Base-by-base conservation (phyloP, 202 grass and related monocot species). In the Zoysia matrella region DNA sequence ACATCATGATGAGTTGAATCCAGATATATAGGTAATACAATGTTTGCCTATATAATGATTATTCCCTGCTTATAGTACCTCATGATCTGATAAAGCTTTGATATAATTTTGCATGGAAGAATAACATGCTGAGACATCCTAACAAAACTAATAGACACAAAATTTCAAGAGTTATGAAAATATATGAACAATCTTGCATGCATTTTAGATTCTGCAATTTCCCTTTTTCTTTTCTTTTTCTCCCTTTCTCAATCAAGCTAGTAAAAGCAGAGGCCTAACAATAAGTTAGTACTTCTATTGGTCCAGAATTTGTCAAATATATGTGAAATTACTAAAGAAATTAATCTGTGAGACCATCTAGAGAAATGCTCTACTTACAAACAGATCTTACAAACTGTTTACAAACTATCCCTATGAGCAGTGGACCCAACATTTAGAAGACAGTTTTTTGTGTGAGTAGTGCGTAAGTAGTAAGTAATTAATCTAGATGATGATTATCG, bases 1-100 rank as follows among this genome's bases (percentile, higher is more conserved):
- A 74, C n/a, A 86, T 61, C n/a, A 66, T 4, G 2, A 81, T 83
- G 44, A 62, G 73, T 49, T 91, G 15, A 82, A 69, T 83, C 39
- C 12, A 47, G 57, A 66, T 41, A 80, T 66, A 60, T 1, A 56
- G 56, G 49, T 42, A 72, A 76, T 11, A 75, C 42, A 73, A 82
- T 12, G 2, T 66, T 66, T 39, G 47, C 2, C 22, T 18, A 62
- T 11, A 64, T 74, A 47, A 83, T 47, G 39, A 72, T 51, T 22
- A 18, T 60, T 51, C 30, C 11, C 12, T 49, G 43, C 52, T 75
- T 47, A 52, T 51, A 78, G 15, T 67, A 67, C 40, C 67, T 30
- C 47, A 65, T n/a, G 13, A 77, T 52, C 72, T 58, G 18, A 72
- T 77, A 45, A 6, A 60, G 53, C 60, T 50, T 8, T 41, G 18